A percentile compares a stretch with the other conserved stretches of the same genome.
phyloP scores from a whole-genome alignment of 345 rosid species.

The Dipteronia sinensis region DNA sequence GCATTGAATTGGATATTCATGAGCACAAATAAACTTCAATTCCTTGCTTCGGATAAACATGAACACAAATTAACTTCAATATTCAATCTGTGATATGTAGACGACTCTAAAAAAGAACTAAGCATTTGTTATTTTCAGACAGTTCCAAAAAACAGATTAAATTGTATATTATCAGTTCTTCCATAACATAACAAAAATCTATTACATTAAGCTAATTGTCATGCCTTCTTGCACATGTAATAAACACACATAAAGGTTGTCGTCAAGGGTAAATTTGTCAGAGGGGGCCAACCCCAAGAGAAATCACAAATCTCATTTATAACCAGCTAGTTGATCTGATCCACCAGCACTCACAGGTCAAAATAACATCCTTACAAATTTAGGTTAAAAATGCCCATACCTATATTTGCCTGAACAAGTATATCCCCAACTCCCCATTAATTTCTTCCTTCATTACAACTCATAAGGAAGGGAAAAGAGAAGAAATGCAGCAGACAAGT shows the following conservation, averaged over 20 bases:
- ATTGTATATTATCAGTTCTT: not conserved
- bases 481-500: not conserved
- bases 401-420: slow-evolving; percentile 6
- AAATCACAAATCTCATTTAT: no score
- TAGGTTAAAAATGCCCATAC: not conserved
- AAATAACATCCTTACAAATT: not conserved
- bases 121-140: no score
- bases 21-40: no score
- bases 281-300: not conserved
- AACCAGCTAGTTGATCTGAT: not conserved
- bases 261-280: not conserved
- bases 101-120: no score
- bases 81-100: no score
- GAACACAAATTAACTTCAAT: no score
- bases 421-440: not conserved
- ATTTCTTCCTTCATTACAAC: not conserved
- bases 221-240: no score
- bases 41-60: no score
- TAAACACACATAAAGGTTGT: no score
- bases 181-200: not conserved
- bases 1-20: no score
- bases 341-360: not conserved
- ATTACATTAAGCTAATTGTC: not conserved
- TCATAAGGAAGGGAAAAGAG: not conserved
- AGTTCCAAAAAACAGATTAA: not conserved